These are phyloP conservation scores for Mycena citricolor DNA, from an alignment of 1,284 basidiomycete genomes.

Conservation along the genomic window DNA sequence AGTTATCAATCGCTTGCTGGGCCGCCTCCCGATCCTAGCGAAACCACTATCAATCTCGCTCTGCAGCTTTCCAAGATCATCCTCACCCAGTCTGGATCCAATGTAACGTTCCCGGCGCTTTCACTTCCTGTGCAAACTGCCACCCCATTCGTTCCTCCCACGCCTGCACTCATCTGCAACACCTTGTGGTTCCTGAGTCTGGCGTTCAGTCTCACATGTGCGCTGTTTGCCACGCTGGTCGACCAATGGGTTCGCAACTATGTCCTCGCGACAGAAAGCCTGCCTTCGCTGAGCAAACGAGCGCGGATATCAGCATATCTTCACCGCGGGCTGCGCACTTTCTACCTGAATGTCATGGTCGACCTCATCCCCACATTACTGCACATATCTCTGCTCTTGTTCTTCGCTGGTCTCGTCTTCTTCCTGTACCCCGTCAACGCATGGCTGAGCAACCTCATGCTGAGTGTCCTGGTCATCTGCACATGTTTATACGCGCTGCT, in stretches of 20 bases:
- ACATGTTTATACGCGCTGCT: slow-evolving; percentile 31
- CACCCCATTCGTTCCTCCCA: slow-evolving; percentile 7
- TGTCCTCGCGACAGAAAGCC: slow-evolving; percentile 33
- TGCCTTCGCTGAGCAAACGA: slow-evolving; percentile 38
- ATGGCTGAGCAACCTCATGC: slow-evolving; percentile 31
- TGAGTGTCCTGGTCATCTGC: slow-evolving; percentile 32
- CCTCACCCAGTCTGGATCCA: slow-evolving; percentile 10
- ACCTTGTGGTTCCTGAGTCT: slow-evolving; percentile 17
- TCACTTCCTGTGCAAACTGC: background rate
- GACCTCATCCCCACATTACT: slow-evolving; percentile 40
- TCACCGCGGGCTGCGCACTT: slow-evolving; percentile 35
- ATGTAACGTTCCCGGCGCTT: slow-evolving; percentile 1
- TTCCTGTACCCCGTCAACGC: slow-evolving; percentile 36
- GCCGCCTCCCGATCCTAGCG: slow-evolving; percentile 31
- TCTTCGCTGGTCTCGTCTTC: slow-evolving; percentile 39
- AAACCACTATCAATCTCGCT: slow-evolving; percentile 33
- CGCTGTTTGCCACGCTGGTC: slow-evolving; percentile 19
- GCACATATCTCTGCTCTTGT: slow-evolving; percentile 40
- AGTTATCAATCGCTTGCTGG: slow-evolving; percentile 36
- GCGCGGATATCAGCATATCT: slow-evolving; percentile 39
- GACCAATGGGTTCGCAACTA: slow-evolving; percentile 30
- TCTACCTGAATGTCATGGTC: slow-evolving; percentile 37
- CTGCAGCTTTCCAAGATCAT: slow-evolving; percentile 33
- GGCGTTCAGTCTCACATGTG: slow-evolving; percentile 17
- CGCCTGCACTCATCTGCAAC: slow-evolving; percentile 24